Base-by-base conservation (phyloP, 345 rosid species). In the Melaleuca quinquenervia region DNA sequence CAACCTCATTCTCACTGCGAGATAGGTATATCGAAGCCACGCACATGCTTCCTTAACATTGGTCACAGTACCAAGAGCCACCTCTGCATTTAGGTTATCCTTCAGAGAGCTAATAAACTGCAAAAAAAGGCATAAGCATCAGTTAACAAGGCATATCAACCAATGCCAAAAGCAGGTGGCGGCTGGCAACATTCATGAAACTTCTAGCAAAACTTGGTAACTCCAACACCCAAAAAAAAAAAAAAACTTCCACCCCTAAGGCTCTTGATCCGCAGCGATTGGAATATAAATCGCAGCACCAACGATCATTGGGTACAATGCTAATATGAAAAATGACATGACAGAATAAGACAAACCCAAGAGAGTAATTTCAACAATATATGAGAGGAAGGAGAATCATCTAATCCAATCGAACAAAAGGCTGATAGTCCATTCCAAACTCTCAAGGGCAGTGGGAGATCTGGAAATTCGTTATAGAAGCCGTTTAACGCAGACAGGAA, bases 21-120 rank as follows among this genome's bases (percentile, higher is more conserved):
- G 95, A 92, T 97, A 97, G 54, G 99, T 96, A 91, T 97, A 97
- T 56, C 99, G 97, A 90, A 97, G 98, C 99, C 99, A 97, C 41
- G 96, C 93, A 86, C 99, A 96, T 83, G 99, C 99, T 93, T 97
- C 99, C 94, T 96, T 95, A 75, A 97, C 98, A 91, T 97, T 97
- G 56, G 99, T 96, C 85, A 97, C 98, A 55, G 99, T 97, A 87
- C 99, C 99, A 94, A 97, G 90, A 45, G 94, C 99, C 86, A 97
- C 99, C 92, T 97, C 99, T 8, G 99, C 99, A 84, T 97, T 97
- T 86, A 97, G 89, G 88, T 97, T 97, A 86, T 97, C 98, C 89
- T 96, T 97, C 91, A 96, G 89, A 82, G 99, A 97, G 87, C 95
- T 92, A 87, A 97, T 94, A 92, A 97, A 97, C 99, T 97, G 96